Evolutionary conservation across 345 rosid species (phyloP).

Genomic region (Euphorbia lathyris): DNA sequence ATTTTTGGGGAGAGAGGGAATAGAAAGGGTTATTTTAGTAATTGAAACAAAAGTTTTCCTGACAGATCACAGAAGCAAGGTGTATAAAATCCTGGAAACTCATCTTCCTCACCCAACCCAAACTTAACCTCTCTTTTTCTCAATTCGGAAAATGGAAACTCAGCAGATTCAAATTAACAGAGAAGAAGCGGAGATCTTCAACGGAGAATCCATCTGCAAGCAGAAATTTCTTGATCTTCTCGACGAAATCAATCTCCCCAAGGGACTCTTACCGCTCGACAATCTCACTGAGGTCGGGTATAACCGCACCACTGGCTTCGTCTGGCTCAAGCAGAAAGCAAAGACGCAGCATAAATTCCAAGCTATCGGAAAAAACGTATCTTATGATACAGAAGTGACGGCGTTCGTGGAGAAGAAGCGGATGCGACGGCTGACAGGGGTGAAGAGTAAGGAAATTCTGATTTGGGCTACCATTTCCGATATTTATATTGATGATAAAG

Average conservation of each 20-base stretch:
- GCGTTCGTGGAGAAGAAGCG: constrained; percentile 47
- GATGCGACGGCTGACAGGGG: constrained; percentile 45
- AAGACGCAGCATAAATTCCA: constrained; percentile 39
- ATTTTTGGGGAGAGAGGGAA: too few relatives aligned
- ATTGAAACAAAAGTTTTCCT: not conserved
- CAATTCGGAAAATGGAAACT: constrained; percentile 42
- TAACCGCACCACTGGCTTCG: constrained; percentile 50
- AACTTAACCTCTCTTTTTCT: too few relatives aligned
- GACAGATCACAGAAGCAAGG: not conserved
- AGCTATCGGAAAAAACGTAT: constrained; percentile 34
- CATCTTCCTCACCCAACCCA: too few relatives aligned
- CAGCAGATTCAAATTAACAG: constrained; percentile 26
- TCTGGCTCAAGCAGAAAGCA: constrained; percentile 58
- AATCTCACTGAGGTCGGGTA: constrained; percentile 51
- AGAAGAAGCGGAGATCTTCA: constrained; percentile 50
- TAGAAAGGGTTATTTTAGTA: not conserved
- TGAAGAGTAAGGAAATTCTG: constrained; percentile 55
- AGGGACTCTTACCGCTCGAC: constrained; percentile 52
- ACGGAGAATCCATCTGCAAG: constrained; percentile 43
- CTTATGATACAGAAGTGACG: constrained; percentile 51
- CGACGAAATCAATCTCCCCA: constrained; percentile 42
- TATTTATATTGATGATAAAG: constrained; percentile 34
- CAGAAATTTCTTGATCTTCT: constrained; percentile 45
- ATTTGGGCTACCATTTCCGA: constrained; percentile 58
- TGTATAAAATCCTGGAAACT: not conserved